These are phyloP conservation scores for Alternaria postmessia DNA, from an alignment of 2,329 filamentous ascomycete species.

Conservation along the genomic window DNA sequence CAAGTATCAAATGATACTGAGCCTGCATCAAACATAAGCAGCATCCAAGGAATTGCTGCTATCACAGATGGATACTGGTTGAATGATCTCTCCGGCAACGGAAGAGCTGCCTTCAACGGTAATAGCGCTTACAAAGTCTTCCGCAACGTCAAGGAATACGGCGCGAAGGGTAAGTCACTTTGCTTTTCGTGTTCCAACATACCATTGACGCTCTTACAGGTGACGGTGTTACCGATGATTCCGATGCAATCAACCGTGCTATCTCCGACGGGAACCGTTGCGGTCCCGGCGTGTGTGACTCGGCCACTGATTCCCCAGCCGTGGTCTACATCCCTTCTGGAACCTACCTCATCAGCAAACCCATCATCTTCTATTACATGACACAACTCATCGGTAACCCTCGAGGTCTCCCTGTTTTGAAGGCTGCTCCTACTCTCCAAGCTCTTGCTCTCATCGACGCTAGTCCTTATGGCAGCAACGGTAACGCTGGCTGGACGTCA, in stretches of 20 bases:
- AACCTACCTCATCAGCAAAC: slow-evolving; percentile 60
- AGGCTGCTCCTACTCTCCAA: slow-evolving; percentile 61
- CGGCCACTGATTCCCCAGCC: slow-evolving; percentile 62
- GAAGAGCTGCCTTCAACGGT: slow-evolving; percentile 51
- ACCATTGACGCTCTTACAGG: slow-evolving; percentile 33
- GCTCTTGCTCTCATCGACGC: slow-evolving; percentile 68
- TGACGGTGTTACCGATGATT: slow-evolving; percentile 56
- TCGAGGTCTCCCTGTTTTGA: slow-evolving; percentile 63
- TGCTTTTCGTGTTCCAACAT: background rate
- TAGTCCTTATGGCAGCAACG: slow-evolving; percentile 58
- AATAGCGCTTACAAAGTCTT: slow-evolving; percentile 53
- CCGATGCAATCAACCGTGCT: slow-evolving; percentile 63
- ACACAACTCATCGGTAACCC: slow-evolving; percentile 70
- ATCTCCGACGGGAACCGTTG: slow-evolving; percentile 56
- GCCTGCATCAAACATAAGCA: background rate
- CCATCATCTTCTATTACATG: slow-evolving; percentile 70
- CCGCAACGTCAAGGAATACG: slow-evolving; percentile 56
- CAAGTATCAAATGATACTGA: slow-evolving; percentile 3
- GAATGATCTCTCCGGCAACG: slow-evolving; percentile 54
- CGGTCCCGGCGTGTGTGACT: slow-evolving; percentile 54
- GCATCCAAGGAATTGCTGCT: slow-evolving; percentile 13
- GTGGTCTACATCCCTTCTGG: slow-evolving; percentile 67
- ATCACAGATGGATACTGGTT: slow-evolving; percentile 51
- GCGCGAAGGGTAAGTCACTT: slow-evolving; percentile 49
- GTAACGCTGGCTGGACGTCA: slow-evolving; percentile 55